phyloP scores from a whole-genome alignment of 78 protist species.

The Cavenderia fasciculata region DNA sequence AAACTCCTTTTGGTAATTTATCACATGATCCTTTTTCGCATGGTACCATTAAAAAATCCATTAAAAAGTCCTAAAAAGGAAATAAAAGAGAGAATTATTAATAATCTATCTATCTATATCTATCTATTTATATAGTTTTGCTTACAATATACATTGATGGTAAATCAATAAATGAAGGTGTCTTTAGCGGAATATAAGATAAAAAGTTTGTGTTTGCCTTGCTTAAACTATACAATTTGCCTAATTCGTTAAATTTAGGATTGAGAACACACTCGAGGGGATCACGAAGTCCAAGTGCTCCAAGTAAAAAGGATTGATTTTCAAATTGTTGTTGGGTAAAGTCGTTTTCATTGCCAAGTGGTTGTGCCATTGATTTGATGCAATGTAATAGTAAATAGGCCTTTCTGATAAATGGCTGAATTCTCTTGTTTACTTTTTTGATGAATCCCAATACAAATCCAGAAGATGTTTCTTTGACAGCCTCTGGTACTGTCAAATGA shows the following conservation, averaged over 20 bases:
- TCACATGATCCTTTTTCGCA: conserved; percentile 19
- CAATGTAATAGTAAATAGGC: conserved; percentile 1
- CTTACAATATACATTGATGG: conserved; percentile 56
- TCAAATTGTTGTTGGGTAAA: too few relatives aligned
- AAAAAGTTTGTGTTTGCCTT: too few relatives aligned
- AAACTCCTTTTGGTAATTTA: conserved; percentile 58
- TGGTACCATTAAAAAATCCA: conserved; percentile 28
- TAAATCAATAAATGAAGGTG: conserved; percentile 46
- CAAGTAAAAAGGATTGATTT: not conserved
- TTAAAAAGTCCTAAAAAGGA: conserved; percentile 37
- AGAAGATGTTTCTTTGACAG: too few relatives aligned
- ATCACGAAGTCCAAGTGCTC: too few relatives aligned
- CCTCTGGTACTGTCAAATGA: too few relatives aligned
- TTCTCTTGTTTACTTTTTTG: not conserved
- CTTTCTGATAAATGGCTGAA: conserved; percentile 39
- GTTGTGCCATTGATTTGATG: not conserved
- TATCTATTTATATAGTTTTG: not conserved
- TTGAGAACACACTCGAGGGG: too few relatives aligned
- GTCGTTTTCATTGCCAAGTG: too few relatives aligned
- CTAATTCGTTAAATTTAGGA: too few relatives aligned
- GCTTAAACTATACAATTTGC: too few relatives aligned
- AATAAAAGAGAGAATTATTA: not conserved
- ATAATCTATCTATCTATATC: too few relatives aligned
- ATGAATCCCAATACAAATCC: too few relatives aligned
- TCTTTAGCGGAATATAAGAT: not conserved